phyloP scores from a whole-genome alignment of 257 asterid species.

The Nicotiana tomentosiformis region DNA sequence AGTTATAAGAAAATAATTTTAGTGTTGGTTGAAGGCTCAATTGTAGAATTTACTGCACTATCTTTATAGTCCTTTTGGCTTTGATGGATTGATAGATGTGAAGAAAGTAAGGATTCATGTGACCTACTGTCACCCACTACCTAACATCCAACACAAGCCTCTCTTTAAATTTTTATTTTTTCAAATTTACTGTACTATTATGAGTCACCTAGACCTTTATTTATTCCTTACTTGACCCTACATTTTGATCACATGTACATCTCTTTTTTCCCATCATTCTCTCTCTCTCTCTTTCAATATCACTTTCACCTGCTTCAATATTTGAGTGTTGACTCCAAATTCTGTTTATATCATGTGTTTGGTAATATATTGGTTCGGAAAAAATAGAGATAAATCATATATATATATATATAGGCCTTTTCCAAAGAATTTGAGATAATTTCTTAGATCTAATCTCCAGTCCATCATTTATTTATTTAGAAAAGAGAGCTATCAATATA shows the following conservation, averaged over 20 bases:
- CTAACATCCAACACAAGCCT: conserved; percentile 2
- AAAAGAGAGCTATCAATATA: neutral
- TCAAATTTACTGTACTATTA: neutral
- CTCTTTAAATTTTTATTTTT: neutral
- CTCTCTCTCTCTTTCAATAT: neutral
- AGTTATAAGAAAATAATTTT: too few species aligned
- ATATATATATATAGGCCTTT: neutral
- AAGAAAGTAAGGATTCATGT: conserved; percentile 5
- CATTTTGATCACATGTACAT: conserved; percentile 4
- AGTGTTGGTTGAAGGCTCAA: too few species aligned
- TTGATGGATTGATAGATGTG: neutral
- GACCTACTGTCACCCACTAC: conserved; percentile 17
- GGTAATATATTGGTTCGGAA: neutral
- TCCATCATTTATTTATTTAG: neutral
- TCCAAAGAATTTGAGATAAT: neutral
- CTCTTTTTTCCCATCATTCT: neutral
- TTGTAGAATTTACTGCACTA: neutral
- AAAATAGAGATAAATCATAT: neutral
- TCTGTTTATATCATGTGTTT: conserved; percentile 2
- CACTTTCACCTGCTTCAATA: neutral
- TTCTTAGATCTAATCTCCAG: neutral
- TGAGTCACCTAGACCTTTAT: neutral
- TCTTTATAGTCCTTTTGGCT: neutral
- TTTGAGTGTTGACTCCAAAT: neutral
- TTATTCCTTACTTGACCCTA: conserved; percentile 3